Base-by-base conservation (phyloP, 192 early-diverging fungal species). In the Diversispora epigaea region DNA sequence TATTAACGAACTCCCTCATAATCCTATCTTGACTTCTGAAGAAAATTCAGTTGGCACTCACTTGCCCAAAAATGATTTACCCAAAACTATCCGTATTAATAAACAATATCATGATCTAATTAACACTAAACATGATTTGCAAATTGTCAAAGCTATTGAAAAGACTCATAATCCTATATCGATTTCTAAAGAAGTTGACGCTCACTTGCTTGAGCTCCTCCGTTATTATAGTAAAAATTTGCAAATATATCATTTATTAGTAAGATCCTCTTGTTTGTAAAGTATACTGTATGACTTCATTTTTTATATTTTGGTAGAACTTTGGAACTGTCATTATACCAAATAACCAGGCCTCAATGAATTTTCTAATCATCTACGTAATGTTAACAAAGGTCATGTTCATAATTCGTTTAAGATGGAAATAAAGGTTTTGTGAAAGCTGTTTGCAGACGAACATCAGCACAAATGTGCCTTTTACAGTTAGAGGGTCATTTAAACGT, bases 191-290 rank as follows among this genome's bases (percentile, higher is more conserved):
- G 0, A 19, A 19, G 25, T 22, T 66, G 41, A 66, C 3, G 4
- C 64, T 43, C 17, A 65, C 22, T 65, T 65, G 12, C 63, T 41
- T 12, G 63, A 65, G 41, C 3, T 14, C 64, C 44, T 44, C 64
- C n/a, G 64, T 66, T 66, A 65, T 65, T 65, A 65, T 14, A 22
- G 41, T 66, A 66, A 66, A 44, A 11, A 66, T 66, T 66, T 66
- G 64, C 41, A 19, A 66, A 66, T 66, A 66, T 66, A 45, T 66
- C 44, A 66, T 66, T 66, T 66, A 66, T 66, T 66, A 66, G n/a
- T n/a, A 66, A 11, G 8, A 66, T 46, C 21, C 14, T 65, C 63
- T 65, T 65, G 11, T 65, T 65, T 65, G 44, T 65, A 22, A 65
- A n/a, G n/a, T n/a, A n/a, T n/a, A n/a, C n/a, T n/a, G 14, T 58